Conservation (phyloP, 2,329 filamentous ascomycete species). For the Phaeomoniella chlamydospora region DNA sequence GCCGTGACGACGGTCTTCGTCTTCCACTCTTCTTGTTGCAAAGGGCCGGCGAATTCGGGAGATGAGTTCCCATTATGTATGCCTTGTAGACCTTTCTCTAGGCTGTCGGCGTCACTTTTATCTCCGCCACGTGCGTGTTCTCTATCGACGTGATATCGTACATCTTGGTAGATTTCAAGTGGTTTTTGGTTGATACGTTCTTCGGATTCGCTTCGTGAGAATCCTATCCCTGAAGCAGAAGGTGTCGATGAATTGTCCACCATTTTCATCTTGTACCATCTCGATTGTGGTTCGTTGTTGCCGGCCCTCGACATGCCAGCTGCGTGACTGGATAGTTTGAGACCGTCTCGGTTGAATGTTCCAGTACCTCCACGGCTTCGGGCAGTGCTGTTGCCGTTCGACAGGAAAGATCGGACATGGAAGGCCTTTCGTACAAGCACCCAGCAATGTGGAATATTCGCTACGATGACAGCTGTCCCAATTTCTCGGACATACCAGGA, state of each 20-base stretch:
- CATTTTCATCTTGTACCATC: not conserved
- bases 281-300: too few relatives aligned
- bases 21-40: not conserved
- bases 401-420: constrained; percentile 3
- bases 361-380: not conserved
- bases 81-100: not conserved
- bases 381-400: not conserved
- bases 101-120: not conserved
- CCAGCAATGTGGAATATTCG: constrained; percentile 37
- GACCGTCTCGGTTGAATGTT: not conserved
- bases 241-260: not conserved
- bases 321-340: not conserved
- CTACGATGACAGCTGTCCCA: constrained; percentile 30
- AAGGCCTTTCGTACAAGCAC: constrained; percentile 35
- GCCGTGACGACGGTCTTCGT: not conserved
- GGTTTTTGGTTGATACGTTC: not conserved
- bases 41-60: not conserved
- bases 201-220: not conserved
- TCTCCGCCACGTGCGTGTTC: not conserved
- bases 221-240: not conserved
- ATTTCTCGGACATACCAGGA: constrained; percentile 33
- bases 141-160: not conserved
- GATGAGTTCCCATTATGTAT: not conserved
- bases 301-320: not conserved
- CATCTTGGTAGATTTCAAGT: not conserved